phyloP scores from a whole-genome alignment of 2,329 filamentous ascomycete species.

The Pseudogymnoascus sp. region DNA sequence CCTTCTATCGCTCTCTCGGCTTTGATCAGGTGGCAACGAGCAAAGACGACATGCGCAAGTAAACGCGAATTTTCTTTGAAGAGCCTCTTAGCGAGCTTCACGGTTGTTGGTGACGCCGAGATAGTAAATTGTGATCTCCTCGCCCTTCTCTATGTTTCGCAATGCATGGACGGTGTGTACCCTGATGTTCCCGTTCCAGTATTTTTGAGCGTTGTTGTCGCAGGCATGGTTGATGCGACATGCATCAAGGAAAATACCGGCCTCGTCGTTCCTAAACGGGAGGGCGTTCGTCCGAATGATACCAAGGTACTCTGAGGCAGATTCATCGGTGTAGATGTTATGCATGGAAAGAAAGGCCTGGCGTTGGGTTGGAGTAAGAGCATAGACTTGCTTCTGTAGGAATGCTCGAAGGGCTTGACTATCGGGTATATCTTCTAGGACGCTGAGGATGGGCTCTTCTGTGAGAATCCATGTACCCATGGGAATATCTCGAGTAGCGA shows the following conservation, averaged over 20 bases:
- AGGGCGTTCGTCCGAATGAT: constrained; percentile 18
- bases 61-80: constrained; percentile 29
- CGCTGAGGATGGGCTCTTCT: constrained; percentile 34
- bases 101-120: constrained; percentile 20
- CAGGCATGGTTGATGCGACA: constrained; percentile 33
- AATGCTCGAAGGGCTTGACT: constrained; percentile 7
- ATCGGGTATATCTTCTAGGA: background rate
- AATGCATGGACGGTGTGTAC: constrained; percentile 29
- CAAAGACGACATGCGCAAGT: constrained; percentile 31
- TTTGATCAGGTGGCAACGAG: constrained; percentile 28
- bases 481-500: constrained; percentile 31
- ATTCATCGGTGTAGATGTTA: constrained; percentile 5
- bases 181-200: constrained; percentile 29
- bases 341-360: background rate
- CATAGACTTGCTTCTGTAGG: background rate
- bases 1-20: constrained; percentile 27
- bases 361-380: background rate
- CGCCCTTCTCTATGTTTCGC: constrained; percentile 28
- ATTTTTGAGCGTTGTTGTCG: constrained; percentile 30
- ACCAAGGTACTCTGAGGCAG: constrained; percentile 11
- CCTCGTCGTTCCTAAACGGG: constrained; percentile 16
- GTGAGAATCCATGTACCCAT: constrained; percentile 34
- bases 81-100: constrained; percentile 19
- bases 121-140: constrained; percentile 33
- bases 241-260: constrained; percentile 30